A percentile compares a stretch with the other conserved stretches of the same genome.
These are phyloP conservation scores for Globisporangium paddicum DNA, from an alignment of 352 stramenopile species.

Conservation along the genomic window DNA sequence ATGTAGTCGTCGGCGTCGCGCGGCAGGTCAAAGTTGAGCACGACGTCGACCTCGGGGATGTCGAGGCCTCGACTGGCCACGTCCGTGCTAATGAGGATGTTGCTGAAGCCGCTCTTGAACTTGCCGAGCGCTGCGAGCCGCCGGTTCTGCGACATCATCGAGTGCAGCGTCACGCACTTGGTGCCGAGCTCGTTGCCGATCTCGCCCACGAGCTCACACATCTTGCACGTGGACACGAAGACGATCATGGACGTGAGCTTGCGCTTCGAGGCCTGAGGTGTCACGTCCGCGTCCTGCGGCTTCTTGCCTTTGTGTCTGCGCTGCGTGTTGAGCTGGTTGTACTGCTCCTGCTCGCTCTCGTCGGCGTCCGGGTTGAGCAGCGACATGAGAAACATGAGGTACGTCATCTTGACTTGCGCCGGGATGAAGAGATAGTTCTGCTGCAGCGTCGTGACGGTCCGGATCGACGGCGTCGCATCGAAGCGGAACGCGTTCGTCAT, in stretches of 20 bases:
- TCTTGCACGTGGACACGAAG: slow-evolving; percentile 96
- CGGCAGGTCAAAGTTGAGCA: slow-evolving; percentile 98
- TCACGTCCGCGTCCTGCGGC: slow-evolving; percentile 11
- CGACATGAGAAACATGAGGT: slow-evolving; percentile 89
- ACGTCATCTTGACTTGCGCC: slow-evolving; percentile 94
- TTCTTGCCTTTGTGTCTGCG: slow-evolving; percentile 27
- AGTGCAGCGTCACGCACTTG: slow-evolving; percentile 95
- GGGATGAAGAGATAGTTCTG: slow-evolving; percentile 99
- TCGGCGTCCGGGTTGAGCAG: slow-evolving; percentile 56
- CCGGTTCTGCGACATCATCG: slow-evolving; percentile 93
- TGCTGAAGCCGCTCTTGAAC: slow-evolving; percentile 93
- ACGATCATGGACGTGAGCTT: slow-evolving; percentile 91
- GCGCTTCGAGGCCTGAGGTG: slow-evolving; percentile 18
- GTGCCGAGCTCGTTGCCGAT: slow-evolving; percentile 92
- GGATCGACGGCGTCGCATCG: slow-evolving; percentile 70
- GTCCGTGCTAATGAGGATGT: slow-evolving; percentile 96
- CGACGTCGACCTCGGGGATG: slow-evolving; percentile 95
- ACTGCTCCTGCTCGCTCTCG: slow-evolving; percentile 23
- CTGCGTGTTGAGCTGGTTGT: slow-evolving; percentile 12
- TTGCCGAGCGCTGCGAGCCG: slow-evolving; percentile 94
- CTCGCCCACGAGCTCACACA: slow-evolving; percentile 92
- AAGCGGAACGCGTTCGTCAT: slow-evolving; percentile 67
- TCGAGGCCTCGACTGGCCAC: slow-evolving; percentile 96
- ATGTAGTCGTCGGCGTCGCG: slow-evolving; percentile 96
- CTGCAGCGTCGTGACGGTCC: slow-evolving; percentile 91